Conservation (phyloP, 208 protist species). For the Angomonas desouzai region DNA sequence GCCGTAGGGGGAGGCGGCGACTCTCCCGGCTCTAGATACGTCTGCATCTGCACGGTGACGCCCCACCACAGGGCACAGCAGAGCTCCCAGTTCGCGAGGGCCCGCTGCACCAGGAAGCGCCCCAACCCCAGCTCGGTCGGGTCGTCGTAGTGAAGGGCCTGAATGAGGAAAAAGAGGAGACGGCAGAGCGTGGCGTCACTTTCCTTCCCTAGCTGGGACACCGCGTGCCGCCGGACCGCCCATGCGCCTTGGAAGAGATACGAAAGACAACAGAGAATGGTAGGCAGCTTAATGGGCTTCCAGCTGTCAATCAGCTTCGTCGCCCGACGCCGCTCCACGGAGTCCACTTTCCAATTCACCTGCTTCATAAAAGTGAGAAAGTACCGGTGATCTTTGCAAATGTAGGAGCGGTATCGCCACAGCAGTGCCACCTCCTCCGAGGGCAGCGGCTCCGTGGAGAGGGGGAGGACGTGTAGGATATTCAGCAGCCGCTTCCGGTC, state of each 20-base stretch:
- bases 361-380: conserved; percentile 90
- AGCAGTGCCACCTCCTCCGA: conserved; percentile 89
- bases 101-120: conserved; percentile 55
- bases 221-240: conserved; percentile 63
- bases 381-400: conserved; percentile 64
- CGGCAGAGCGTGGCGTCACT: conserved; percentile 37
- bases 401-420: conserved; percentile 91
- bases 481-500: conserved; percentile 66
- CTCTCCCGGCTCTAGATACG: conserved; percentile 20
- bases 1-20: not conserved
- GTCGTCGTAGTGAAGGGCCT: conserved; percentile 76
- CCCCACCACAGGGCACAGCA: conserved; percentile 72
- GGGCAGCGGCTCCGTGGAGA: conserved; percentile 52
- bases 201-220: conserved; percentile 46
- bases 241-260: conserved; percentile 53
- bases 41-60: conserved; percentile 43
- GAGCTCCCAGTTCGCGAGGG: conserved; percentile 63
- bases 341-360: conserved; percentile 85
- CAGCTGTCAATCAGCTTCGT: conserved; percentile 61
- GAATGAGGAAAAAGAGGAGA: conserved; percentile 69
- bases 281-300: conserved; percentile 52
- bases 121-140: conserved; percentile 38
- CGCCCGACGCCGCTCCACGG: conserved; percentile 70
- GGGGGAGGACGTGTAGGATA: conserved; percentile 42
- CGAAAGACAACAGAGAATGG: conserved; percentile 74